Evolutionary conservation across 306 rosid genomes (phyloP).

Genomic region (Alnus rubra): DNA sequence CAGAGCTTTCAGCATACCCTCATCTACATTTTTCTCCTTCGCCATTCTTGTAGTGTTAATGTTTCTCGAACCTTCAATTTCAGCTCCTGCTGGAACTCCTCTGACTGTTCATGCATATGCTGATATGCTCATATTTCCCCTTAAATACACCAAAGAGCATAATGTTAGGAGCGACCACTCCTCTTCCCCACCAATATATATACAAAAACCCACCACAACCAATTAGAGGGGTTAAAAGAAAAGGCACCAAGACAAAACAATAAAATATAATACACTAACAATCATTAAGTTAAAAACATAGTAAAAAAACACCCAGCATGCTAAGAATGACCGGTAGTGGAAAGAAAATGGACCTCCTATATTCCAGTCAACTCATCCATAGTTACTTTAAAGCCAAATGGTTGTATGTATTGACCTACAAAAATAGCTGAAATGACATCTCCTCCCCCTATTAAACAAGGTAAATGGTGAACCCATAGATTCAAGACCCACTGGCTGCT

Average conservation of each 20-base stretch:
- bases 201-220: neutral
- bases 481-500: too few species aligned
- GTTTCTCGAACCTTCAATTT: conserved; percentile 2
- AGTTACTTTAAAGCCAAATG: neutral
- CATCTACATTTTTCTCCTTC: conserved; percentile 98
- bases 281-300: neutral
- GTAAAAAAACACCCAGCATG: neutral
- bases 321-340: neutral
- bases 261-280: neutral
- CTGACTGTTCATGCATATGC: conserved; percentile 35
- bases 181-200: neutral
- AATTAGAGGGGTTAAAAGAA: neutral
- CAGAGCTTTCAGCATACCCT: conserved; percentile 56
- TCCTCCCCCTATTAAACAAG: neutral
- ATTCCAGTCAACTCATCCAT: neutral
- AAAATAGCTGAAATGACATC: too few species aligned
- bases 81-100: too few species aligned
- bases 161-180: neutral
- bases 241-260: neutral
- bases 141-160: conserved; percentile 29
- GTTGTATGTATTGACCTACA: neutral
- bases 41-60: conserved; percentile 97
- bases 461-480: neutral
- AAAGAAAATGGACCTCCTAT: neutral
- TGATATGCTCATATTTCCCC: conserved; percentile 98